Evolutionary conservation across 768 basidiomycete genomes (phyloP).

Genomic region (Neoboletus subvelutipes): DNA sequence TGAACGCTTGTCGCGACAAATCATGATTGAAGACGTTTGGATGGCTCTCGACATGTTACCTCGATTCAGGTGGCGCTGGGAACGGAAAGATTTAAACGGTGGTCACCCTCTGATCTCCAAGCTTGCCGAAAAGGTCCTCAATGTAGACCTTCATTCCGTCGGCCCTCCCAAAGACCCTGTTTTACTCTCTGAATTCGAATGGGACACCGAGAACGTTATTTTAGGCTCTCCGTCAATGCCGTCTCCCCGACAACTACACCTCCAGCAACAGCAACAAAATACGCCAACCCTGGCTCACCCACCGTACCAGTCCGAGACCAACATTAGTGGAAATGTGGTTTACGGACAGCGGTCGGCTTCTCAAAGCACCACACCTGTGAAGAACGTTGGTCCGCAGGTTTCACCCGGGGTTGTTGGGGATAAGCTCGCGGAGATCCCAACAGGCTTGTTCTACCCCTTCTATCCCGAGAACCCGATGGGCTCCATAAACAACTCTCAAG

Average conservation of each 20-base stretch:
- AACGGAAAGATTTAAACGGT: slow-evolving; percentile 76
- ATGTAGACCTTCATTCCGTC: slow-evolving; percentile 65
- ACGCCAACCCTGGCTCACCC: slow-evolving; percentile 39
- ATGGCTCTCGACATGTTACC: slow-evolving; percentile 87
- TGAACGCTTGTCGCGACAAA: slow-evolving; percentile 58
- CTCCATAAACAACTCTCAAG: slow-evolving; percentile 18
- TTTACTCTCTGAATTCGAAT: slow-evolving; percentile 44
- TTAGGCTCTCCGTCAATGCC: slow-evolving; percentile 25
- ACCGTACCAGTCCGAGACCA: slow-evolving; percentile 34
- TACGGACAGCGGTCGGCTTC: slow-evolving; percentile 31
- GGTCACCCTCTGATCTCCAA: slow-evolving; percentile 83
- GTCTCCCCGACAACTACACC: slow-evolving; percentile 28
- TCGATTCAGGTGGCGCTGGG: slow-evolving; percentile 90
- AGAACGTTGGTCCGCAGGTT: slow-evolving; percentile 20
- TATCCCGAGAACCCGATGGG: slow-evolving; percentile 54
- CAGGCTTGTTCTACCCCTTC: slow-evolving; percentile 75
- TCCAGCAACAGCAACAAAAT: slow-evolving; percentile 34
- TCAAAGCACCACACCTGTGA: slow-evolving; percentile 32
- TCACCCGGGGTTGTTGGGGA: slow-evolving; percentile 25
- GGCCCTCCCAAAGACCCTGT: slow-evolving; percentile 38
- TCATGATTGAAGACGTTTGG: slow-evolving; percentile 80
- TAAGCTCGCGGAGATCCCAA: slow-evolving; percentile 64
- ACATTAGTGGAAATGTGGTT: slow-evolving; percentile 13
- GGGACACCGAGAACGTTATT: slow-evolving; percentile 42
- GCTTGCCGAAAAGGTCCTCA: slow-evolving; percentile 79